phyloP scores from a whole-genome alignment of 2,329 filamentous ascomycete species.

The Coleophoma crateriformis region DNA sequence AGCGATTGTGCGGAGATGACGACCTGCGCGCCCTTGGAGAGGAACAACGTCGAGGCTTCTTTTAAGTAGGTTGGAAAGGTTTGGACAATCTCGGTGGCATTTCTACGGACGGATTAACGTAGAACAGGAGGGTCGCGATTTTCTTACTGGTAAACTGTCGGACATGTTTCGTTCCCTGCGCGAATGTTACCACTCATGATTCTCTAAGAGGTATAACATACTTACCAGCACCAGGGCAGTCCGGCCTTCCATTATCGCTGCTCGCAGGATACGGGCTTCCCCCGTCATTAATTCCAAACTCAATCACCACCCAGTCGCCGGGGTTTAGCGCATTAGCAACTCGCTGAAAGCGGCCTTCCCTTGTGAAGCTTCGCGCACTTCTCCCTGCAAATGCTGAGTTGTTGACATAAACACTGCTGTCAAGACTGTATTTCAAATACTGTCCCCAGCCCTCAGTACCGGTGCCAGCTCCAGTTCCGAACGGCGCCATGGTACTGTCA shows the following conservation, averaged over 20 bases:
- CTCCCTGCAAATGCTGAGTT: constrained; percentile 63
- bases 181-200: background rate
- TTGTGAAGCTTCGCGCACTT: constrained; percentile 40
- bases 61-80: constrained; percentile 24
- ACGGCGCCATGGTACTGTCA: constrained; percentile 13
- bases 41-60: constrained; percentile 20
- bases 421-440: constrained; percentile 16
- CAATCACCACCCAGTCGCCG: background rate
- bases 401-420: constrained; percentile 6
- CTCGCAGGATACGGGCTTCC: background rate
- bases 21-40: constrained; percentile 53
- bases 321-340: background rate
- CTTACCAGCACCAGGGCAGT: constrained; percentile 38
- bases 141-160: constrained; percentile 11
- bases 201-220: constrained; percentile 1
- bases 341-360: background rate
- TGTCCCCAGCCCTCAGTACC: constrained; percentile 16
- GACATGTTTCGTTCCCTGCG: constrained; percentile 14
- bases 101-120: constrained; percentile 1
- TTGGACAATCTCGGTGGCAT: constrained; percentile 18
- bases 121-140: background rate
- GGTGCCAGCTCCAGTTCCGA: constrained; percentile 12
- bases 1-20: constrained; percentile 56
- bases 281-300: background rate
- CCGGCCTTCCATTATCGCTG: constrained; percentile 54